Percentiles rank a stretch among this genome's conserved stretches.
phyloP scores from a whole-genome alignment of 306 rosid genomes.

The Sechiopsis laciniata region DNA sequence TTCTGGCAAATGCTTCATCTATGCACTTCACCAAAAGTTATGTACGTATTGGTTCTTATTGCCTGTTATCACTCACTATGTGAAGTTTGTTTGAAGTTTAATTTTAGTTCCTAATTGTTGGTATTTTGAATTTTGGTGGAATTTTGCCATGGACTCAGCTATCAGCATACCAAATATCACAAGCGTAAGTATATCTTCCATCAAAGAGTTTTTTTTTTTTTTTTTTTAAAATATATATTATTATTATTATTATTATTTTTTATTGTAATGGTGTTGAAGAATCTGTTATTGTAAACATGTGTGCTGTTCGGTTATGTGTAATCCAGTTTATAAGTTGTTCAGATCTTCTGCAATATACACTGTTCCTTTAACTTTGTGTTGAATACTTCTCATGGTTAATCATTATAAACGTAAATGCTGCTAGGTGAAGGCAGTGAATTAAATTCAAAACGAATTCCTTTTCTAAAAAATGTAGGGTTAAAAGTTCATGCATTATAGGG shows the following conservation, averaged over 20 bases:
- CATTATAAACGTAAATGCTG: not conserved
- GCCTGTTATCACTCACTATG: not conserved
- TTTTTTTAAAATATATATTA: too few relatives aligned
- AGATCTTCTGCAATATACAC: not conserved
- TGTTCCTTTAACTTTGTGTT: not conserved
- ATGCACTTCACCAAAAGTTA: slow-evolving; percentile 96
- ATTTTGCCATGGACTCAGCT: slow-evolving; percentile 60
- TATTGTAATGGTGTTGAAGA: slow-evolving; percentile 13
- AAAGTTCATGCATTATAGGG: not conserved
- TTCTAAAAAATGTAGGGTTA: not conserved
- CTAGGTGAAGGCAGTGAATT: not conserved
- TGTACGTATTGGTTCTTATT: slow-evolving; percentile 51
- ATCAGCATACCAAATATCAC: slow-evolving; percentile 98
- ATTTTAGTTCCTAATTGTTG: slow-evolving; percentile 25
- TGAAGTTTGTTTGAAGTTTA: not conserved
- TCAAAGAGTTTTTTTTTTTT: slow-evolving; percentile 10
- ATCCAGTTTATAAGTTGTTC: slow-evolving; percentile 7
- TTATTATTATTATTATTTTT: not conserved
- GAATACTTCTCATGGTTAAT: not conserved
- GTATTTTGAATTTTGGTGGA: slow-evolving; percentile 34
- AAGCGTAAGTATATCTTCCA: slow-evolving; percentile 70
- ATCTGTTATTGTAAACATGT: not conserved
- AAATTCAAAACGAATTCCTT: not conserved
- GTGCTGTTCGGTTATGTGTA: not conserved
- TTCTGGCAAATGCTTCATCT: slow-evolving; percentile 99